Evolutionary conservation across 768 basidiomycete species (phyloP), one percentile per base, ranked within the genome.

Genomic region (Hypholoma fasciculare): DNA sequence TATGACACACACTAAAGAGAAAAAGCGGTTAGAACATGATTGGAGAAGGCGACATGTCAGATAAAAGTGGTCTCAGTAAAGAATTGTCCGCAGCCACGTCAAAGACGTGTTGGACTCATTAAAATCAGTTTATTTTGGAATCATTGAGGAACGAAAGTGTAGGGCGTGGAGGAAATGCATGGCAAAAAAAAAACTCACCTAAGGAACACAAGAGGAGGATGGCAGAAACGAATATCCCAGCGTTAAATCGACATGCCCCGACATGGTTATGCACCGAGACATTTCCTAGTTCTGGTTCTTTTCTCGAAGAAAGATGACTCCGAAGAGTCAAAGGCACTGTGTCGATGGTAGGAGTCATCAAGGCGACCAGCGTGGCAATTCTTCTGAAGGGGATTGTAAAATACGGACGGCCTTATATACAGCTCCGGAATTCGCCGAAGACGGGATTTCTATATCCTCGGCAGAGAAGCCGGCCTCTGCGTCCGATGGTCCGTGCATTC

Each of bases 331-430:
- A 74, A 76, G 78, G 78, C 78, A 78, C 78, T 78, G 77, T 69
- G 73, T 76, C 74, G 76, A 73, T 70, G 77, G 75, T 79, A 61
- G 69, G 56, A 61, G 56, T 64, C 61, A 60, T 60, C 74, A 67
- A 65, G 64, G 66, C 73, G 74, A 75, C 76, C 77, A 79, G 77
- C 77, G 77, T 79, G 77, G 78, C 77, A 78, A 69, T 67, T 73
- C 76, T 77, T 77, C 74, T 70, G 63, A 62, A 58, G 64, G 58
- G 54, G 17, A 12, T 49, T 23, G 54, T 56, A 57, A 54, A 19
- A 44, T 42, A 37, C 44, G 56, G 52, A 27, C 20, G 11, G 56
- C 23, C 44, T 65, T 71, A 65, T 69, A 68, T 67, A 67, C 39
- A 7, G 9, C 23, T 54, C 43, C 63, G 65, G 63, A 48, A 9